Evolutionary conservation across 2,329 filamentous ascomycete species (phyloP).

Genomic region (Scorias spongiosa): DNA sequence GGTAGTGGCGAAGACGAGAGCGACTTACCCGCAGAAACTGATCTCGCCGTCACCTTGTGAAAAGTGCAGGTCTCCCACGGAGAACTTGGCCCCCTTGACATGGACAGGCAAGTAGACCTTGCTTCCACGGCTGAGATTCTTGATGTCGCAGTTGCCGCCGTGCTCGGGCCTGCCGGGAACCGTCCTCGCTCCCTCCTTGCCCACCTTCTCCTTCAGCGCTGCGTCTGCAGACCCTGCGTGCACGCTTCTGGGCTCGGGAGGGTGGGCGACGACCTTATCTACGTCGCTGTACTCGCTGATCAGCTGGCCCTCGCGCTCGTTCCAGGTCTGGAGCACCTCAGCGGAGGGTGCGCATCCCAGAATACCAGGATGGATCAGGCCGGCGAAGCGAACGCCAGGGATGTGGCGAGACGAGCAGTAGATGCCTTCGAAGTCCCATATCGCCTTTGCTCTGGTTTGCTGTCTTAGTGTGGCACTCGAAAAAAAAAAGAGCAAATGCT

Average conservation of each 20-base stretch:
- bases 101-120: constrained; percentile 84
- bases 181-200: constrained; percentile 65
- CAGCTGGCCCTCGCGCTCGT: constrained; percentile 64
- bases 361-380: constrained; percentile 83
- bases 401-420: constrained; percentile 77
- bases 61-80: constrained; percentile 78
- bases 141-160: constrained; percentile 85
- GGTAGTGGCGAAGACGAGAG: too few species aligned
- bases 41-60: constrained; percentile 84
- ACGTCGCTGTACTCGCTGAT: constrained; percentile 53
- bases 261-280: constrained; percentile 58
- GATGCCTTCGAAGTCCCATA: constrained; percentile 65
- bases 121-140: constrained; percentile 63
- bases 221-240: constrained; percentile 52
- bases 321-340: constrained; percentile 69
- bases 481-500: constrained; percentile 9
- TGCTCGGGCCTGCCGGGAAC: constrained; percentile 75
- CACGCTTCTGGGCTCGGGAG: constrained; percentile 54
- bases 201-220: constrained; percentile 50
- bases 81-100: constrained; percentile 75
- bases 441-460: constrained; percentile 48
- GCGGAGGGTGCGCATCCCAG: constrained; percentile 74
- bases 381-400: constrained; percentile 68
- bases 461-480: not conserved
- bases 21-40: constrained; percentile 38